These are phyloP conservation scores for Penicillium glabrum DNA, from an alignment of 2,329 filamentous ascomycete genomes.

Conservation along the genomic window DNA sequence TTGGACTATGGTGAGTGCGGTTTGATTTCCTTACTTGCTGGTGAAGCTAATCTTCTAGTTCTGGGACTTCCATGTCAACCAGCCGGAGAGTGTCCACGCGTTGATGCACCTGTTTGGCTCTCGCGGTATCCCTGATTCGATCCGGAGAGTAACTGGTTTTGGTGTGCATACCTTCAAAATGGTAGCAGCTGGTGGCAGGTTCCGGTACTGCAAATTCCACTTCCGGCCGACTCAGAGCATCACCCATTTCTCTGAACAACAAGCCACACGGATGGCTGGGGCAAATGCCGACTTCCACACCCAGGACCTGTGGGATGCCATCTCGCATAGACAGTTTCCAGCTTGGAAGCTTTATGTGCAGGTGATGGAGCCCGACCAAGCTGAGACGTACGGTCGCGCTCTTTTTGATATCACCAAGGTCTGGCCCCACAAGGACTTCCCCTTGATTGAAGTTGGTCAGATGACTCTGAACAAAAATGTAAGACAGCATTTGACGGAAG, in stretches of 20 bases:
- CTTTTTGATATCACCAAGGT: slow-evolving; percentile 81
- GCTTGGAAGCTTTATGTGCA: slow-evolving; percentile 80
- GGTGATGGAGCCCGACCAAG: slow-evolving; percentile 64
- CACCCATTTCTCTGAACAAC: slow-evolving; percentile 60
- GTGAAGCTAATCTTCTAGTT: slow-evolving; percentile 16
- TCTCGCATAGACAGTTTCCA: slow-evolving; percentile 66
- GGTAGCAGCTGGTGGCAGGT: slow-evolving; percentile 26
- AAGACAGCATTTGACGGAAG: neutral
- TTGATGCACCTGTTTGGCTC: slow-evolving; percentile 64
- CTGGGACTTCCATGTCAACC: slow-evolving; percentile 50
- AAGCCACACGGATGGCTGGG: slow-evolving; percentile 69
- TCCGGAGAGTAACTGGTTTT: slow-evolving; percentile 64
- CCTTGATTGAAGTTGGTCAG: slow-evolving; percentile 72
- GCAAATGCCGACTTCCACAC: slow-evolving; percentile 78
- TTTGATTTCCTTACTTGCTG: too few species aligned
- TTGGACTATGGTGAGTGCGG: slow-evolving; percentile 23
- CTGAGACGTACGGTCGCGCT: slow-evolving; percentile 78
- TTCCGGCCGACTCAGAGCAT: slow-evolving; percentile 30
- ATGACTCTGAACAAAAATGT: slow-evolving; percentile 64
- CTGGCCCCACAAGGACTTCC: slow-evolving; percentile 74
- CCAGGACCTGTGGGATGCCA: slow-evolving; percentile 71
- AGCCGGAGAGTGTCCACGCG: slow-evolving; percentile 61
- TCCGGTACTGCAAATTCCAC: slow-evolving; percentile 63
- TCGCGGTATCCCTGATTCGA: slow-evolving; percentile 62
- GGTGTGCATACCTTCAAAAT: slow-evolving; percentile 65